Evolutionary conservation across 2,329 filamentous ascomycete species (phyloP).

Genomic region (Thielaviopsis musarum): DNA sequence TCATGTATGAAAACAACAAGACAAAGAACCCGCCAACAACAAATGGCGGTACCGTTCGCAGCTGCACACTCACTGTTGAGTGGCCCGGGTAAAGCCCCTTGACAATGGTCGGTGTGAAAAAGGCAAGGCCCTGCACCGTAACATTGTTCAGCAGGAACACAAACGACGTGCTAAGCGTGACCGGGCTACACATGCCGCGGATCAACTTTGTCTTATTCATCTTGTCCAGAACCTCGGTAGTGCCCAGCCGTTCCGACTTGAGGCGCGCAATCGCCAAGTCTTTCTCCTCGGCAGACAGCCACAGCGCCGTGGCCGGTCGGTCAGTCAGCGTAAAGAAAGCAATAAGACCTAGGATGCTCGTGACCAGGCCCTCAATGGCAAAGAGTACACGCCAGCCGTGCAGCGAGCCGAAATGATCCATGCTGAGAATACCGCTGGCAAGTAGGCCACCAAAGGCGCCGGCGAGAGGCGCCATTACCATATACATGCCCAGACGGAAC

Average conservation of each 20-base stretch:
- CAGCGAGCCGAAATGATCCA: conserved; percentile 40
- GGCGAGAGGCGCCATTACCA: conserved; percentile 53
- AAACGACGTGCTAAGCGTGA: conserved; percentile 35
- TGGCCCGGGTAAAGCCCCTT: conserved; percentile 42
- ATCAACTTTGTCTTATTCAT: conserved; percentile 39
- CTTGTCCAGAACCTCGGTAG: conserved; percentile 43
- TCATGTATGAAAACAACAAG: conserved; percentile 37
- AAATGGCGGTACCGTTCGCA: conserved; percentile 49
- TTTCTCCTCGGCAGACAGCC: conserved; percentile 50
- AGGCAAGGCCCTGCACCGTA: conserved; percentile 48
- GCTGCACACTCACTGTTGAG: conserved; percentile 42
- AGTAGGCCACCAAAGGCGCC: conserved; percentile 56
- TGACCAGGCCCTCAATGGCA: conserved; percentile 49
- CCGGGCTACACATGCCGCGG: conserved; percentile 42
- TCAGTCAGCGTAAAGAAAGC: conserved; percentile 50
- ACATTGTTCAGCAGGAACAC: conserved; percentile 50
- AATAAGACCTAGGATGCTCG: conserved; percentile 35
- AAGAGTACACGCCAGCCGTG: conserved; percentile 53
- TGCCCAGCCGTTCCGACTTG: conserved; percentile 46
- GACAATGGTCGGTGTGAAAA: conserved; percentile 51
- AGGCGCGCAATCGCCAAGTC: conserved; percentile 48
- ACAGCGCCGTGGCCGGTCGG: conserved; percentile 47
- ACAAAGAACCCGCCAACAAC: conserved; percentile 45
- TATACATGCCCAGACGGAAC: conserved; percentile 50
- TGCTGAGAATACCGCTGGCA: conserved; percentile 43